Percentiles rank a stretch among this genome's conserved stretches.
Conservation (phyloP, 768 basidiomycete genomes). For the Panus rudis region DNA sequence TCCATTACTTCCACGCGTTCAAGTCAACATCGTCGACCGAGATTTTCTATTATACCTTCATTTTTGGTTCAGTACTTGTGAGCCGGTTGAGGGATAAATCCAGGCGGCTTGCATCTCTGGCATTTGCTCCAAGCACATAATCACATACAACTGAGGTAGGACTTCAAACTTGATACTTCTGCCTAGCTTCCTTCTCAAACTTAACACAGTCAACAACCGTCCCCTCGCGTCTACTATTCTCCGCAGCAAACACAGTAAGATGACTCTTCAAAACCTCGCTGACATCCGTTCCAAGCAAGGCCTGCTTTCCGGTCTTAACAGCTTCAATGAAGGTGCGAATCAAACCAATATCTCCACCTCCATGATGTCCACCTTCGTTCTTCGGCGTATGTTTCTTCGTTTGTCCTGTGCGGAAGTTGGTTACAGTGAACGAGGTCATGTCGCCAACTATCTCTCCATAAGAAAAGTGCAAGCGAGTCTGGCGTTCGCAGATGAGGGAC, state of each 20-base stretch:
- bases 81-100: constrained; percentile 74
- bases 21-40: too few species aligned
- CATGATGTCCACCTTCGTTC: constrained; percentile 66
- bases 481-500: constrained; percentile 72
- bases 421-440: constrained; percentile 68
- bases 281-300: constrained; percentile 56
- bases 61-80: too few species aligned
- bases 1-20: too few species aligned
- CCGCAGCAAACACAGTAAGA: constrained; percentile 83
- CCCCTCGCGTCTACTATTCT: constrained; percentile 65
- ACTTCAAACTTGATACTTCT: constrained; percentile 16
- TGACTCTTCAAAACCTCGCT: constrained; percentile 71
- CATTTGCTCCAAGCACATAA: constrained; percentile 18
- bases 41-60: too few species aligned
- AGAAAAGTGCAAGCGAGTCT: constrained; percentile 78
- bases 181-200: constrained; percentile 44
- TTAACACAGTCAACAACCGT: constrained; percentile 60
- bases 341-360: constrained; percentile 77
- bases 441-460: constrained; percentile 88
- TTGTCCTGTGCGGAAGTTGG: constrained; percentile 59
- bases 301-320: constrained; percentile 58
- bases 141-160: not conserved
- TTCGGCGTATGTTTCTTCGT: constrained; percentile 41
- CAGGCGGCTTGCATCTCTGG: constrained; percentile 83
- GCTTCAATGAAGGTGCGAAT: constrained; percentile 73